Conservation (phyloP, 371 early-diverging fungal genomes). For the Mortierella sp. region DNA sequence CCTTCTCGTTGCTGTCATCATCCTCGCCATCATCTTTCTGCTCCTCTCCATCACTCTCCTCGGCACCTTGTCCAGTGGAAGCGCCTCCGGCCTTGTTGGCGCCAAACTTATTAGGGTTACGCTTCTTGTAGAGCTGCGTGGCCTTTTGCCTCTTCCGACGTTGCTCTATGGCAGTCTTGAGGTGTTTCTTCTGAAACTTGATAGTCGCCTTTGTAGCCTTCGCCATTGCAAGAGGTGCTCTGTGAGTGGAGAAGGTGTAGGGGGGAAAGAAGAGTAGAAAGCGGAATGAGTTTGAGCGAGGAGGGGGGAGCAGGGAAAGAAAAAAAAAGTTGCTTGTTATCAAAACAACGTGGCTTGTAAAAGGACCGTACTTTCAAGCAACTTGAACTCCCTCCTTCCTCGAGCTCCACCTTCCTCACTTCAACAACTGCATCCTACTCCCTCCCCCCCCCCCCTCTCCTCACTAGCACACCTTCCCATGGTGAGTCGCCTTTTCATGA, state of each 20-base stretch:
- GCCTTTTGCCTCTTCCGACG: conserved; percentile 77
- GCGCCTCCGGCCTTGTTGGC: conserved; percentile 36
- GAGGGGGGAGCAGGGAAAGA: background rate
- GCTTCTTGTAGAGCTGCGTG: conserved; percentile 69
- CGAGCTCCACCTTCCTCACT: no score
- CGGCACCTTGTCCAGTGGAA: conserved; percentile 44
- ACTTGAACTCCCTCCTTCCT: no score
- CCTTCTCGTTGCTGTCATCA: conserved; percentile 54
- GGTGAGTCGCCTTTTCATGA: no score
- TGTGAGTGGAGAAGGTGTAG: background rate
- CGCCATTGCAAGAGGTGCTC: conserved; percentile 58
- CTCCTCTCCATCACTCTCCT: conserved; percentile 49
- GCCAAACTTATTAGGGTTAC: conserved; percentile 57
- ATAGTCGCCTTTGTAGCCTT: conserved; percentile 87
- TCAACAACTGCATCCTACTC: no score
- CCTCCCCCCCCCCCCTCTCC: no score
- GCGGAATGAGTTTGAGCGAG: conserved; percentile 1
- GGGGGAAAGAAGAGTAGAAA: background rate
- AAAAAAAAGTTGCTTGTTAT: no score
- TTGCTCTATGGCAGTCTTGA: conserved; percentile 74
- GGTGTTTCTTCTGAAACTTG: conserved; percentile 87
- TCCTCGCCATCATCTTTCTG: conserved; percentile 43
- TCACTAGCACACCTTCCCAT: no score
- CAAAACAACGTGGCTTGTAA: background rate
- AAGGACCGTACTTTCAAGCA: background rate